Conservation (phyloP, 805 yeast genomes). For the Candida koratica region DNA sequence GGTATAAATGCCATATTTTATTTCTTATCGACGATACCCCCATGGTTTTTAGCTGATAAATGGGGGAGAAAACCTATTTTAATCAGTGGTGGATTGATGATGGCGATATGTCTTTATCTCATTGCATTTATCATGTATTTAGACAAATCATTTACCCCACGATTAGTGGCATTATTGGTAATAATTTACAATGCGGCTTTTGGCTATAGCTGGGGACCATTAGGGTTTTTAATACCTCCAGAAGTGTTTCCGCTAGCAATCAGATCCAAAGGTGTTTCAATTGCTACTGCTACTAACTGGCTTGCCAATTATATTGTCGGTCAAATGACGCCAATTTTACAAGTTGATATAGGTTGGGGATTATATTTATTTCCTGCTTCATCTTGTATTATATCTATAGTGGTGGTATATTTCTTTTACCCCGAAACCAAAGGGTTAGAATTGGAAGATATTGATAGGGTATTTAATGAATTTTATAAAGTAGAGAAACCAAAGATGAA, state of each 20-base stretch:
- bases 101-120: constrained; percentile 34
- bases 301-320: constrained; percentile 44
- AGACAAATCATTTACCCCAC: constrained; percentile 31
- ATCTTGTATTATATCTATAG: constrained; percentile 33
- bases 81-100: constrained; percentile 36
- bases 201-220: constrained; percentile 47
- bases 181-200: constrained; percentile 41
- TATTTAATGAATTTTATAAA: constrained; percentile 33
- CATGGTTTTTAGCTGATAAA: constrained; percentile 43
- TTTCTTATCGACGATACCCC: constrained; percentile 38
- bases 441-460: constrained; percentile 38
- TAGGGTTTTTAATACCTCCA: constrained; percentile 42
- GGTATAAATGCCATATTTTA: constrained; percentile 41
- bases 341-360: constrained; percentile 38
- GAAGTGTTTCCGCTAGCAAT: constrained; percentile 43
- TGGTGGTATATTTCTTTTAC: constrained; percentile 33
- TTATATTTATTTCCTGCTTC: constrained; percentile 39
- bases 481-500: constrained; percentile 18
- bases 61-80: constrained; percentile 47
- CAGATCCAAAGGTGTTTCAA: constrained; percentile 41
- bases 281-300: constrained; percentile 46
- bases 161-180: constrained; percentile 38
- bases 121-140: constrained; percentile 34
- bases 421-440: constrained; percentile 46
- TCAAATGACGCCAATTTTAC: constrained; percentile 41